Conservation (phyloP, 495 filamentous ascomycete species). For the Haplographium delicatum region DNA sequence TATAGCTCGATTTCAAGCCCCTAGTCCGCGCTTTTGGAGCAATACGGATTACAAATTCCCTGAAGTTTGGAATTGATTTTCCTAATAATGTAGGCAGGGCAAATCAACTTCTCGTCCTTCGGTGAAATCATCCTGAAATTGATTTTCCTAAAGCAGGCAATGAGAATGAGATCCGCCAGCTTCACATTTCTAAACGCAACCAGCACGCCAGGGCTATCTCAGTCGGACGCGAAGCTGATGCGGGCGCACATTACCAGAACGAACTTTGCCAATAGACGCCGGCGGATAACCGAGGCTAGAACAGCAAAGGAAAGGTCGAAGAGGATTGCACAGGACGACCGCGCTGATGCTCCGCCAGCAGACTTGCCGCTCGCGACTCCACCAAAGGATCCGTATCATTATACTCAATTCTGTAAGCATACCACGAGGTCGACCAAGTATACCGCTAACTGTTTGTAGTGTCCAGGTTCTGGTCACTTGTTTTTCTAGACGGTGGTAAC, state of each 20-base stretch:
- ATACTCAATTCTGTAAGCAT: background rate
- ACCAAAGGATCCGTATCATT: background rate
- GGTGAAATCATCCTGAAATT: too few relatives aligned
- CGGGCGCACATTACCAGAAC: background rate
- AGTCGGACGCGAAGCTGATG: background rate
- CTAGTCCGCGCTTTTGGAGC: too few relatives aligned
- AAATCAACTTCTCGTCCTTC: too few relatives aligned
- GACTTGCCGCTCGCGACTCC: background rate
- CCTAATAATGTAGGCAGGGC: too few relatives aligned
- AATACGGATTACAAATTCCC: too few relatives aligned
- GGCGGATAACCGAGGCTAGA: background rate
- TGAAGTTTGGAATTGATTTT: too few relatives aligned
- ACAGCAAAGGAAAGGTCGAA: too few relatives aligned
- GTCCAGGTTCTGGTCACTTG: background rate
- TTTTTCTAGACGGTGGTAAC: background rate
- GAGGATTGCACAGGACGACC: background rate
- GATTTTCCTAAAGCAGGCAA: background rate
- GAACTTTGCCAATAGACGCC: background rate
- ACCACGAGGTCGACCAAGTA: background rate
- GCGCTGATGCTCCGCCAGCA: background rate
- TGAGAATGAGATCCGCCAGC: background rate
- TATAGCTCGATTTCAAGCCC: too few relatives aligned
- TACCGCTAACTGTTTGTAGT: background rate
- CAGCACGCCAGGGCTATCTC: background rate
- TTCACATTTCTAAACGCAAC: background rate